Evolutionary conservation across 495 filamentous ascomycete genomes (phyloP).

Genomic region (Halenospora varia): DNA sequence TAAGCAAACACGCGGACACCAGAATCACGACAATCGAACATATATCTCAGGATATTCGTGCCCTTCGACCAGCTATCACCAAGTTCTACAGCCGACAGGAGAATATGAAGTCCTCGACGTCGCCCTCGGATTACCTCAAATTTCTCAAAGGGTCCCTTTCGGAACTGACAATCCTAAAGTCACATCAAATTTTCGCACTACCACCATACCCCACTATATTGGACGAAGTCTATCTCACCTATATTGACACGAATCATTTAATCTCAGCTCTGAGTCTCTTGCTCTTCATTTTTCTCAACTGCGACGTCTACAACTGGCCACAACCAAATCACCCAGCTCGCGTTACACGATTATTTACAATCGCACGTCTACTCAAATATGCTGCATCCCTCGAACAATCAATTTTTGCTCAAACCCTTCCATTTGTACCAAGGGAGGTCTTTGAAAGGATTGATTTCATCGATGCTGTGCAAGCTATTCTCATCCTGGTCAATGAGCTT

Average conservation of each 20-base stretch:
- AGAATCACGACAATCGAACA: not conserved
- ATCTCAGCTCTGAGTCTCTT: constrained; percentile 8
- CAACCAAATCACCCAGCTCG: constrained; percentile 8
- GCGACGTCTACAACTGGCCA: constrained; percentile 12
- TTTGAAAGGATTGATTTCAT: constrained; percentile 5
- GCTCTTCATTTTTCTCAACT: constrained; percentile 12
- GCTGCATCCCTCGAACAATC: not conserved
- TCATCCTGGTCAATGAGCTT: constrained; percentile 1
- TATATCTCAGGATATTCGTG: not conserved
- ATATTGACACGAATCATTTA: constrained; percentile 5
- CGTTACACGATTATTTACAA: constrained; percentile 5
- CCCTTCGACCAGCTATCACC: not conserved
- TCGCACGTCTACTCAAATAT: constrained; percentile 6
- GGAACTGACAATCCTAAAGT: not conserved
- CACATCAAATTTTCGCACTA: constrained; percentile 1
- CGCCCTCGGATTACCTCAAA: not conserved
- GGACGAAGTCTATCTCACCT: constrained; percentile 16
- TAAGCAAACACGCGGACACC: not conserved
- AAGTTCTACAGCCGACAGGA: not conserved
- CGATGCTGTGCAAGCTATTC: not conserved
- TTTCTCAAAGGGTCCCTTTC: not conserved
- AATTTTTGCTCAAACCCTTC: not conserved
- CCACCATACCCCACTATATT: constrained; percentile 14
- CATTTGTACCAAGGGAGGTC: not conserved
- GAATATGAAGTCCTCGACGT: not conserved